These are phyloP conservation scores for Darksidea phi DNA, from an alignment of 495 filamentous ascomycete genomes.

Conservation along the genomic window DNA sequence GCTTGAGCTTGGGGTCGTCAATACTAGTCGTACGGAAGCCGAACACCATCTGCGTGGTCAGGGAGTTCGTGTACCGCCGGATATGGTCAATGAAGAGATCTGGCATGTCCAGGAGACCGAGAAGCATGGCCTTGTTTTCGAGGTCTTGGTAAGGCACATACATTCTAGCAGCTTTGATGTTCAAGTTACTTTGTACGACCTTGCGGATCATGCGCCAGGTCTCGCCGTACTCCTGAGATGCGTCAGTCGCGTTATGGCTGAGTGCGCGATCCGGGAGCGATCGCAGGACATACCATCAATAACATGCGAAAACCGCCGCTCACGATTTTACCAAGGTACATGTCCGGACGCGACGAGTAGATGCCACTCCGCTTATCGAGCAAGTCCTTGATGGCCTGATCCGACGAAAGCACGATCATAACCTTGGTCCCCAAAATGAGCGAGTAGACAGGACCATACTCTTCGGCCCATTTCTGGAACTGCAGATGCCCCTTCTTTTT, in stretches of 20 bases:
- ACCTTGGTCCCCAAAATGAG: slow-evolving; percentile 36
- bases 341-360: slow-evolving; percentile 39
- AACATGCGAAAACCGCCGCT: slow-evolving; percentile 21
- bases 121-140: slow-evolving; percentile 53
- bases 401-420: slow-evolving; percentile 38
- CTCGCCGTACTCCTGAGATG: slow-evolving; percentile 39
- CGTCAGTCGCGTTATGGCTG: neutral
- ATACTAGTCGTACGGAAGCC: slow-evolving; percentile 49
- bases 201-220: slow-evolving; percentile 46
- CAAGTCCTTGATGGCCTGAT: slow-evolving; percentile 43
- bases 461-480: slow-evolving; percentile 45
- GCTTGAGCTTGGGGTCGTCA: slow-evolving; percentile 53
- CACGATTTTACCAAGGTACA: slow-evolving; percentile 18
- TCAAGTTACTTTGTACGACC: slow-evolving; percentile 49
- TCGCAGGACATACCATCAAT: slow-evolving; percentile 25
- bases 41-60: slow-evolving; percentile 59
- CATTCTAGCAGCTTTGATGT: slow-evolving; percentile 41
- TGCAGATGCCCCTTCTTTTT: slow-evolving; percentile 32
- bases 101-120: slow-evolving; percentile 45
- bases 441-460: slow-evolving; percentile 46
- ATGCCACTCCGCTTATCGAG: slow-evolving; percentile 41
- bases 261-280: neutral
- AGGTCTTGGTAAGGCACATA: slow-evolving; percentile 55
- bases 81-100: slow-evolving; percentile 51
- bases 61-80: slow-evolving; percentile 53